Base-by-base conservation (phyloP, 2,329 filamentous ascomycete genomes). In the Penicillium janthinellum region DNA sequence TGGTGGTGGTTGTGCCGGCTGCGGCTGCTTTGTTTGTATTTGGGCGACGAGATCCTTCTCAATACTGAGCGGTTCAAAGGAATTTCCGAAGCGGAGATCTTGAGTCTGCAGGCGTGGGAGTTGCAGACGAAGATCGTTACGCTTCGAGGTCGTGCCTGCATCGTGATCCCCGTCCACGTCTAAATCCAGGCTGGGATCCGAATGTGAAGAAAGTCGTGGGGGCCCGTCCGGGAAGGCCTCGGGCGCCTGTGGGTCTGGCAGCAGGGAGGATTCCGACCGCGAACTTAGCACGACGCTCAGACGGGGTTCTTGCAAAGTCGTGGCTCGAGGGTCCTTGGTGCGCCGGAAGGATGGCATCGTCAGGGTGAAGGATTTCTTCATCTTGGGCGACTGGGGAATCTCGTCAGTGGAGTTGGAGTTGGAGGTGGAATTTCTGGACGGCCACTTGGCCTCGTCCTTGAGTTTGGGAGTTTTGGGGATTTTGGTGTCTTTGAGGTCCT, bases 101-200 rank as follows among this genome's bases (percentile, higher is more conserved):
- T 61, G 41, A 7, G 66, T 67, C 54, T 68, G 63, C 10, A 69
- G 56, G 39, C 65, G 67, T 4, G 67, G 67, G 14, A 69, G 57
- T 60, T 68, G 65, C 15, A 62, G 54, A 5, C 57, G 50, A n/a
- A 68, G 59, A 41, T 60, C 57, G 45, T 58, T 38, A 14, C 60
- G 57, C 34, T 62, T 68, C 17, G 39, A 42, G 56, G 52, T 12
- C 31, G 38, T 51, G 8, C 38, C 22, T 28, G 53, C 56, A 39
- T 49, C 54, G 51, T 50, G 35, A 20, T 52, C 44, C 10, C 20
- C n/a, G 11, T 38, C 59, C 35, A 25, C 8, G 7, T 53, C n/a
- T 15, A 20, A 17, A 20, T 57, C 49, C 35, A 60, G 25, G 20
- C 42, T 59, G 15, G 62, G 57, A 54, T 58, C 60, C 22, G 49